Evolutionary conservation across 345 rosid genomes (phyloP), one percentile per base, ranked within the genome.

Genomic region (Atalantia buxifolia): DNA sequence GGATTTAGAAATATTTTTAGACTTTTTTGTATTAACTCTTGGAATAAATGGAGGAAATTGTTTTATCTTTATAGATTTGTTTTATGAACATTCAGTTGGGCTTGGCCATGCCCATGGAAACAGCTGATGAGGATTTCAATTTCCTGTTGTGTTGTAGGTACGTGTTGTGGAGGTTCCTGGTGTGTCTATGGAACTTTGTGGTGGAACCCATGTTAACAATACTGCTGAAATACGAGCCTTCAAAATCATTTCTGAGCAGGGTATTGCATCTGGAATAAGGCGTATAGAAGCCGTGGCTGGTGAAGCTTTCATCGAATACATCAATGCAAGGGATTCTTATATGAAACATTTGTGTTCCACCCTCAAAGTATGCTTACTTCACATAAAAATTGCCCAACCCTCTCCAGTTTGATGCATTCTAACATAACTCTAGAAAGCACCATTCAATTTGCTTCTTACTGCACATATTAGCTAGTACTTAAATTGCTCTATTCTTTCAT

Each of bases 111-210:
- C 71, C 21, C 24, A 42, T 2, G 30, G 28, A 63, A 30, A 55
- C 45, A 45, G 56, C 70, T 25, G 18, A 38, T 38, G 28, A 50
- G 27, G 50, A 22, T 75, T 61, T 30, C 40, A 4, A 31, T 69
- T 61, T 80, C 33, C 8, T 76, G 13, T 65, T 78, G 25, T 81
- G 71, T 61, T 22, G 63, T 82, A 95, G 99, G 99, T 95, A 40
- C 94, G 99, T 70, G 97, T 95, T n/a, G 94, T 95, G 33, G 97
- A 95, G 85, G 99, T 95, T 83, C 98, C 98, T 18, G 99, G 98
- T 78, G 94, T 95, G 72, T 95, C 99, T 38, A 91, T 95, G 97
- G 99, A 95, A 86, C 97, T 95, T 76, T 93, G 99, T 81, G 98
- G 98, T 82, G 99, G 99, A 81, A 95, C 99, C 63, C 99, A 92